A percentile compares a stretch with the other conserved stretches of the same genome.
Evolutionary conservation across 495 filamentous ascomycete genomes (phyloP).

Genomic region (Talaromyces stipitatus): DNA sequence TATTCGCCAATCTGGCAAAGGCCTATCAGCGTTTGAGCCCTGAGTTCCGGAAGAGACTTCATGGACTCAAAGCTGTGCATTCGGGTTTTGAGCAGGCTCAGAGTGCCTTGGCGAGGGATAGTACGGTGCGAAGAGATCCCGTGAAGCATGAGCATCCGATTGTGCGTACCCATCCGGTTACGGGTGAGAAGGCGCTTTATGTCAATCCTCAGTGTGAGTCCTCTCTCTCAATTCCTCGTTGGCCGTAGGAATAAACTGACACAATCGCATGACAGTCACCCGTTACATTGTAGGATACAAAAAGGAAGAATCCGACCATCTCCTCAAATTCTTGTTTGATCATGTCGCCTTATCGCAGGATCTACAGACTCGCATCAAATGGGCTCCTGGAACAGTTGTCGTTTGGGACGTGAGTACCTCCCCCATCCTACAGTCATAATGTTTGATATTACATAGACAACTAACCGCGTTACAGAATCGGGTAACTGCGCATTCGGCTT

Average conservation of each 20-base stretch:
- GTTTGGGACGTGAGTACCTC: constrained; percentile 51
- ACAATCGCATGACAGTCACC: constrained; percentile 32
- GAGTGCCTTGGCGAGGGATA: constrained; percentile 37
- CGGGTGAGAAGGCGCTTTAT: constrained; percentile 73
- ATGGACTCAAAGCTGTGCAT: constrained; percentile 53
- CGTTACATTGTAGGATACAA: constrained; percentile 57
- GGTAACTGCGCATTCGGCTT: constrained; percentile 66
- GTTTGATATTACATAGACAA: background rate
- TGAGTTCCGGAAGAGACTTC: constrained; percentile 47
- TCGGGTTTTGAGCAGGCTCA: constrained; percentile 48
- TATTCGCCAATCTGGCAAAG: constrained; percentile 50
- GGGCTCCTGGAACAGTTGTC: constrained; percentile 49
- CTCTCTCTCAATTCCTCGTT: background rate
- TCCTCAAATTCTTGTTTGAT: constrained; percentile 60
- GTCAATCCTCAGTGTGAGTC: constrained; percentile 79
- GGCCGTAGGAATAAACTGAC: background rate
- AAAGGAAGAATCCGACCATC: constrained; percentile 57
- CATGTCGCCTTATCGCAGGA: constrained; percentile 54
- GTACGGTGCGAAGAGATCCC: constrained; percentile 47
- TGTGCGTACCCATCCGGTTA: constrained; percentile 52
- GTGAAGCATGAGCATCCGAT: constrained; percentile 50
- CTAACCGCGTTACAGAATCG: constrained; percentile 51
- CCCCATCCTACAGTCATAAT: background rate
- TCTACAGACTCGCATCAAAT: constrained; percentile 50
- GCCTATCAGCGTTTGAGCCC: constrained; percentile 52